phyloP scores from a whole-genome alignment of 345 rosid genomes.

The Salix suchowensis region DNA sequence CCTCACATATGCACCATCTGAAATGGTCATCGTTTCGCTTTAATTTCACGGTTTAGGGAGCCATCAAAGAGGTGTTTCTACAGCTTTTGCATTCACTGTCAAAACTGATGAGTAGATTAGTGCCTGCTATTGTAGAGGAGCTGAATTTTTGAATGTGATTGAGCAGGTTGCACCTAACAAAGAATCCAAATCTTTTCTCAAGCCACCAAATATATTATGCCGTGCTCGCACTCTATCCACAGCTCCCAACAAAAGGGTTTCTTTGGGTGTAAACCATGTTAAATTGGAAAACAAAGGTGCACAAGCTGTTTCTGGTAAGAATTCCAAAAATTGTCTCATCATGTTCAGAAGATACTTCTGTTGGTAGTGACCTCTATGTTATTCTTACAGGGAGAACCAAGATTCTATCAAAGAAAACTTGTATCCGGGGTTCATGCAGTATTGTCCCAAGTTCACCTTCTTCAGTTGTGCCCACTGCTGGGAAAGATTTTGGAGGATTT shows the following conservation, averaged over 20 bases:
- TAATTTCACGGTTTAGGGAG: neutral
- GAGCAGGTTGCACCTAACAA: slow-evolving; percentile 13
- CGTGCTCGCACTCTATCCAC: slow-evolving; percentile 6
- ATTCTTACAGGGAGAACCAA: slow-evolving; percentile 25
- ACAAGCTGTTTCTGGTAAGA: slow-evolving; percentile 27
- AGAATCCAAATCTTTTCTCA: slow-evolving; percentile 17
- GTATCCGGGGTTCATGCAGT: slow-evolving; percentile 12
- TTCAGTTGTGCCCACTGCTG: slow-evolving; percentile 7
- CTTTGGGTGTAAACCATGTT: slow-evolving; percentile 20
- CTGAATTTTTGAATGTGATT: neutral
- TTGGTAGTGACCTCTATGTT: neutral
- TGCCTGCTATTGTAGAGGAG: neutral
- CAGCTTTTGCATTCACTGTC: neutral
- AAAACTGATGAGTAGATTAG: neutral
- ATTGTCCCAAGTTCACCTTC: slow-evolving; percentile 15
- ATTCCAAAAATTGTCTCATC: neutral
- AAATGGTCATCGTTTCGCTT: neutral
- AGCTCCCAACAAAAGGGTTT: slow-evolving; percentile 20
- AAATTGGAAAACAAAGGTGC: slow-evolving; percentile 21
- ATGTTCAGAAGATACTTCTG: neutral
- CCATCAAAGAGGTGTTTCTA: neutral
- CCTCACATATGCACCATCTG: slow-evolving; percentile 1
- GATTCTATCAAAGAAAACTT: slow-evolving; percentile 20
- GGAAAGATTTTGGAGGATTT: slow-evolving; percentile 1
- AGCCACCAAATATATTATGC: slow-evolving; percentile 20